Evolutionary conservation across 345 rosid genomes (phyloP).

Genomic region (Geranium rotundifolium): DNA sequence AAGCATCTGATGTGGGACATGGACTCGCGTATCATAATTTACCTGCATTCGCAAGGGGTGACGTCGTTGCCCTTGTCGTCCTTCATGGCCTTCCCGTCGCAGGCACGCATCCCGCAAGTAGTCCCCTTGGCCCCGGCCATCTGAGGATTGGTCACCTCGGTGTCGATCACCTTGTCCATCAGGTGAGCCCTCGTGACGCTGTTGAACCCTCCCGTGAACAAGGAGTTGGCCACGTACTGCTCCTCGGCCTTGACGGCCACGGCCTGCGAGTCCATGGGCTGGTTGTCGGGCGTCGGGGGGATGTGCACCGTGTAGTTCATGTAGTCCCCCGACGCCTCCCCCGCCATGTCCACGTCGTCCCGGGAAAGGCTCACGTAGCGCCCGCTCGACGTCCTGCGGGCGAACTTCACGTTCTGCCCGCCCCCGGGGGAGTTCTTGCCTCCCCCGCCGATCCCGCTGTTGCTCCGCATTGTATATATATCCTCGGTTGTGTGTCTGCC

Average conservation of each 20-base stretch:
- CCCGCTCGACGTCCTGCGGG: slow-evolving; percentile 89
- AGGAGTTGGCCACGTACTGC: slow-evolving; percentile 87
- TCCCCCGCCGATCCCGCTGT: not conserved
- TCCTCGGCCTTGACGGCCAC: slow-evolving; percentile 53
- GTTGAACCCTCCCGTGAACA: slow-evolving; percentile 91
- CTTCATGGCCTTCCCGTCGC: slow-evolving; percentile 85
- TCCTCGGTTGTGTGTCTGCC: no score
- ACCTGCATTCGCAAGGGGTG: slow-evolving; percentile 89
- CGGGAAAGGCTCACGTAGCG: slow-evolving; percentile 72
- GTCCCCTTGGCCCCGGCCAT: slow-evolving; percentile 90
- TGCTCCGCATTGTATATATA: not conserved
- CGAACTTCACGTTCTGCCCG: slow-evolving; percentile 86
- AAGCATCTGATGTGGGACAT: no score
- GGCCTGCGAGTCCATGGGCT: slow-evolving; percentile 59
- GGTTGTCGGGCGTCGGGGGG: slow-evolving; percentile 89
- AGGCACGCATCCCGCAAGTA: slow-evolving; percentile 70
- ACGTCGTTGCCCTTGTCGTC: slow-evolving; percentile 83
- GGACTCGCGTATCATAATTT: not conserved
- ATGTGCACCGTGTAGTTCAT: slow-evolving; percentile 90
- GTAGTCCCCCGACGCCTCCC: slow-evolving; percentile 66
- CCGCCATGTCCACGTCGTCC: slow-evolving; percentile 77
- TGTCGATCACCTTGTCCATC: slow-evolving; percentile 95
- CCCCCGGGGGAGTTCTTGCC: slow-evolving; percentile 1
- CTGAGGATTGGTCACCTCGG: slow-evolving; percentile 88
- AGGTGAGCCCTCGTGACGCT: slow-evolving; percentile 90